phyloP scores from a whole-genome alignment of 108 stramenopile species.

The Fistulifera pelliculosa region DNA sequence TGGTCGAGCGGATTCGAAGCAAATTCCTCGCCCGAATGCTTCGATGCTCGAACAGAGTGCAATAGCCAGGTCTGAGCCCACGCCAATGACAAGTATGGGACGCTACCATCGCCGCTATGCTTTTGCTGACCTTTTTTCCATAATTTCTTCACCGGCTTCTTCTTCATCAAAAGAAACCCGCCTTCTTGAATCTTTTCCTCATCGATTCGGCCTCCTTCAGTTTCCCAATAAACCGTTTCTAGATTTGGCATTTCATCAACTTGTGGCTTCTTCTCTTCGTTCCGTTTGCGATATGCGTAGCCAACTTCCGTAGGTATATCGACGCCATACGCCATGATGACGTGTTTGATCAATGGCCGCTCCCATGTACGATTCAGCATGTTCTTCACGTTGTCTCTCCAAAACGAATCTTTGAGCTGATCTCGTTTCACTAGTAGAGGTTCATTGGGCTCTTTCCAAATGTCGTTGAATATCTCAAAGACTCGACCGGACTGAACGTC shows the following conservation, averaged over 20 bases:
- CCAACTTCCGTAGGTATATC: slow-evolving; percentile 80
- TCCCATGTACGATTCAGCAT: slow-evolving; percentile 66
- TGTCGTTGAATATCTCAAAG: slow-evolving; percentile 51
- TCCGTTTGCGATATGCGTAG: slow-evolving; percentile 40
- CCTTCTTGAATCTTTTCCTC: slow-evolving; percentile 15
- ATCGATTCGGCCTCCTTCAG: slow-evolving; percentile 32
- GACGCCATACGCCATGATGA: slow-evolving; percentile 76
- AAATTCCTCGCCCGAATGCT: slow-evolving; percentile 39
- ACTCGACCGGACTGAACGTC: slow-evolving; percentile 53
- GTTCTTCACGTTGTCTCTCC: slow-evolving; percentile 44
- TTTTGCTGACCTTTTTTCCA: slow-evolving; percentile 27
- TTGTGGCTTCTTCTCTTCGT: slow-evolving; percentile 31
- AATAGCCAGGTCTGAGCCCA: slow-evolving; percentile 87
- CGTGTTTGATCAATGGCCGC: slow-evolving; percentile 79
- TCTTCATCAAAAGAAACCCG: slow-evolving; percentile 36
- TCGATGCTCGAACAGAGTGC: slow-evolving; percentile 63
- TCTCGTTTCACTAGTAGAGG: slow-evolving; percentile 61
- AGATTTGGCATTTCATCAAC: slow-evolving; percentile 30
- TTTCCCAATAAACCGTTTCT: slow-evolving; percentile 54
- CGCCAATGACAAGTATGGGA: slow-evolving; percentile 66
- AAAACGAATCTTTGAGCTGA: slow-evolving; percentile 61
- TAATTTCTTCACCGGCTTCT: slow-evolving; percentile 35
- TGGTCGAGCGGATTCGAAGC: slow-evolving; percentile 55
- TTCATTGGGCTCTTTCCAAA: slow-evolving; percentile 61
- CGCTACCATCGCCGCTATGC: slow-evolving; percentile 80